Percentiles rank a stretch among this genome's conserved stretches.
phyloP scores from a whole-genome alignment of 169 alveolate species.

The Cryptosporidium ubiquitum region DNA sequence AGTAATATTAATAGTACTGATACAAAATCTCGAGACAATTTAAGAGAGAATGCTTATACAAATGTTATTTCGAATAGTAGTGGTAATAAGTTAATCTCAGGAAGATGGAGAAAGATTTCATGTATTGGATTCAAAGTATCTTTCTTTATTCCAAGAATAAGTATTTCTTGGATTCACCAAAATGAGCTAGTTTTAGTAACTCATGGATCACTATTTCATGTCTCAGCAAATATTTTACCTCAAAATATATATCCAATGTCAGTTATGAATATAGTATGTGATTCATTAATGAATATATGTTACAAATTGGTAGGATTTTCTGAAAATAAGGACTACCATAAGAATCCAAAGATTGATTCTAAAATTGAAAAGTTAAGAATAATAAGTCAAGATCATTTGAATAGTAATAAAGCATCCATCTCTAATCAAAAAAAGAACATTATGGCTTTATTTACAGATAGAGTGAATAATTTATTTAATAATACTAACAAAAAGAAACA shows the following conservation, averaged over 20 bases:
- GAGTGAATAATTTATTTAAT: constrained; percentile 12
- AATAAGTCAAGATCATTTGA: not conserved
- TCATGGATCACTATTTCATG: constrained; percentile 62
- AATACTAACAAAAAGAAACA: not conserved
- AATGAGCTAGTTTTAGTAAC: constrained; percentile 76
- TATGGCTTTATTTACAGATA: constrained; percentile 20
- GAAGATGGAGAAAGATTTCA: constrained; percentile 68
- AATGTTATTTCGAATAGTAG: not conserved
- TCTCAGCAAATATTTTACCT: constrained; percentile 26
- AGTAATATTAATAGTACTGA: not conserved
- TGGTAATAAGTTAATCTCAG: not conserved
- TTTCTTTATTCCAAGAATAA: constrained; percentile 77
- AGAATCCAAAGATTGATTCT: constrained; percentile 4
- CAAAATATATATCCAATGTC: constrained; percentile 43
- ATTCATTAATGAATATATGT: constrained; percentile 47
- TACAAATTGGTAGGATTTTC: constrained; percentile 15
- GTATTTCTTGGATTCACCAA: constrained; percentile 81
- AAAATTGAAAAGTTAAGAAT: not conserved
- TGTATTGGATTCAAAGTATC: constrained; percentile 77
- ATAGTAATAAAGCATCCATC: not conserved
- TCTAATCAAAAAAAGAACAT: not conserved
- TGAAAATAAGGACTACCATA: not conserved
- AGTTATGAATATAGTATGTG: constrained; percentile 27
- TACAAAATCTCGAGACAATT: not conserved
- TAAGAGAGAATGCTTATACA: not conserved